Conservation (phyloP, 176 grass and related monocot species). For the Pontederia paniculata region DNA sequence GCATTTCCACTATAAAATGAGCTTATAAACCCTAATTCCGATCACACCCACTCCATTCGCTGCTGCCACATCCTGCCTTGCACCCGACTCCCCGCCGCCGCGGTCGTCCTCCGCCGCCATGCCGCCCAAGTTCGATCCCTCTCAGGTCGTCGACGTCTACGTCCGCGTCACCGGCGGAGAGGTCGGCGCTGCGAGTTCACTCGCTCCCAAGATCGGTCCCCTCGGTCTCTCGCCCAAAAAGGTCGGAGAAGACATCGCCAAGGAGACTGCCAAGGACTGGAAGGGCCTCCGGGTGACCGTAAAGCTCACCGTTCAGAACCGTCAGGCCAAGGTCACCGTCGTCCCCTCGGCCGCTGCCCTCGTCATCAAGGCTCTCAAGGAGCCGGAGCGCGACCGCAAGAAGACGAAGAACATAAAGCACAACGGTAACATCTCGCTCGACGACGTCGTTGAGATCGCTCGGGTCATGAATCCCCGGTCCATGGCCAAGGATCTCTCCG, state of each 20-base stretch:
- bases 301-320: conserved; percentile 69
- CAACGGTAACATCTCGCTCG: conserved; percentile 53
- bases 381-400: conserved; percentile 69
- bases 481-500: conserved; percentile 49
- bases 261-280: conserved; percentile 74
- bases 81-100: no score
- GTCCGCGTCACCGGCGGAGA: conserved; percentile 68
- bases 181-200: conserved; percentile 55
- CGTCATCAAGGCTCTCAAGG: conserved; percentile 69
- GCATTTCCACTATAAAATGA: no score
- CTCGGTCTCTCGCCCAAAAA: conserved; percentile 68
- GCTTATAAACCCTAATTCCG: no score
- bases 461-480: conserved; percentile 37
- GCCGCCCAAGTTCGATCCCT: conserved; percentile 64
- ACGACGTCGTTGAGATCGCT: conserved; percentile 57
- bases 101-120: conserved; percentile 17
- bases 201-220: conserved; percentile 63
- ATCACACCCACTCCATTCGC: no score
- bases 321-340: conserved; percentile 66
- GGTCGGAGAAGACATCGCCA: conserved; percentile 67
- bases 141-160: conserved; percentile 62
- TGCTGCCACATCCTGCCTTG: no score
- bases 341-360: conserved; percentile 61
- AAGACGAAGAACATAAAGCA: conserved; percentile 76
- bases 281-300: conserved; percentile 73